Base-by-base conservation (phyloP, 2,329 filamentous ascomycete species). In the Curvularia sp. region DNA sequence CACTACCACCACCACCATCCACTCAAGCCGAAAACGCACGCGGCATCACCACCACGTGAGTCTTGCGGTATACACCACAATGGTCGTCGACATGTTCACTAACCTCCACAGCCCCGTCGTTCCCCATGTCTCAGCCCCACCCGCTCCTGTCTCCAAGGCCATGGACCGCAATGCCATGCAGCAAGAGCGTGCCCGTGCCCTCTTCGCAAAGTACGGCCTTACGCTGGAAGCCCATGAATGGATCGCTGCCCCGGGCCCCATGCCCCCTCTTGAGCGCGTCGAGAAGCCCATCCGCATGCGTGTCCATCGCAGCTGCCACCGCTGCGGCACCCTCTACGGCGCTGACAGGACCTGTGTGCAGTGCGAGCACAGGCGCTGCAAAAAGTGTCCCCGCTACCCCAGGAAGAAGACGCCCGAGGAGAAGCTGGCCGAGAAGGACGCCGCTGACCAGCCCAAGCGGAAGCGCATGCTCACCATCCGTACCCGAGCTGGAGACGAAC, bases 311-410 rank as follows among this genome's bases (percentile, higher is more conserved):
- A 88, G 85, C 62, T 97, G 93, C 77, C 93, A 97, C 78, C 84
- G 86, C 66, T 97, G 93, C 80, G 85, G 88, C 57, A 86, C 89
- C 13, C 85, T 85, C 23, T 96, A 94, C 74, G 88, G 89, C 55
- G 77, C 84, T 19, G 86, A 89, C 69, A 92, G 89, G 78, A 82
- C 89, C 59, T 97, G 93, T 78, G 77, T 83, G 64, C 86, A 86
- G 65, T 97, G 93, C 80, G 84, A 90, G 67, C 93, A 97, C 78
- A 81, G 82, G 46, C 87, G 91, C 65, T 97, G 93, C 84, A 89
- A 86, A 72, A 87, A 90, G 71, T 97, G 93, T 75, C 86, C 87
- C 27, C 87, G 91, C 54, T 86, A 89, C 69, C 93, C 93, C 32
- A 81, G 85, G 52, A 87, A 88, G 79, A 87, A 85, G 65, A 83